Evolutionary conservation across 306 rosid genomes (phyloP).

Genomic region (Corylus americana): DNA sequence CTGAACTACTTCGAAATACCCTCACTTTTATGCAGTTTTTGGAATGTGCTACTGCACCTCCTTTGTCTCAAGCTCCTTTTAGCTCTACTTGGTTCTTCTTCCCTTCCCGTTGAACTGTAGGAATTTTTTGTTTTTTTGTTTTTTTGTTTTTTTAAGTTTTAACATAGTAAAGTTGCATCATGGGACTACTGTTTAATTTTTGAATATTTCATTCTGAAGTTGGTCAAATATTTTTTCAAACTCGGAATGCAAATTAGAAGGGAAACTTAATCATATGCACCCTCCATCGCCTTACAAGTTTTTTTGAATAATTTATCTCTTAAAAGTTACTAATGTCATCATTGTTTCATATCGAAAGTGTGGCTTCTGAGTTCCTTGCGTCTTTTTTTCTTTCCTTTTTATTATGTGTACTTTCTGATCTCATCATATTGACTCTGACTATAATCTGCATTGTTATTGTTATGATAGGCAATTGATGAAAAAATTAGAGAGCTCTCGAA

Average conservation of each 20-base stretch:
- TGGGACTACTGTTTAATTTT: background rate
- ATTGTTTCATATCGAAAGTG: constrained; percentile 10
- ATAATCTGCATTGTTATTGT: constrained; percentile 10
- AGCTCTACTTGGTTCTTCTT: background rate
- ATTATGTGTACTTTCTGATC: constrained; percentile 13
- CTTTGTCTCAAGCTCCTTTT: background rate
- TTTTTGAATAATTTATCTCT: background rate
- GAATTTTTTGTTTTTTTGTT: background rate
- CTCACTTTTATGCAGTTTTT: background rate
- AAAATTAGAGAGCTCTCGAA: constrained; percentile 93
- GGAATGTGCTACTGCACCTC: background rate
- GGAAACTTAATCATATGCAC: background rate
- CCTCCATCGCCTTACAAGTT: background rate
- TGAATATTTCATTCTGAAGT: background rate
- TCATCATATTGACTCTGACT: constrained; percentile 9
- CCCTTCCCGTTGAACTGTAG: background rate
- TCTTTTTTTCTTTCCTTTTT: background rate
- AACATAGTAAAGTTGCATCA: background rate
- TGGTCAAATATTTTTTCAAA: background rate
- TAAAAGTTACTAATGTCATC: background rate
- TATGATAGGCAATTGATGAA: constrained; percentile 88
- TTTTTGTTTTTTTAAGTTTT: background rate
- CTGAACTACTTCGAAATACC: background rate
- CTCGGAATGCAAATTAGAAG: background rate
- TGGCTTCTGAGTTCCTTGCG: constrained; percentile 7